Conservation (phyloP, 805 yeast species). For the Metschnikowia peoriensis region DNA sequence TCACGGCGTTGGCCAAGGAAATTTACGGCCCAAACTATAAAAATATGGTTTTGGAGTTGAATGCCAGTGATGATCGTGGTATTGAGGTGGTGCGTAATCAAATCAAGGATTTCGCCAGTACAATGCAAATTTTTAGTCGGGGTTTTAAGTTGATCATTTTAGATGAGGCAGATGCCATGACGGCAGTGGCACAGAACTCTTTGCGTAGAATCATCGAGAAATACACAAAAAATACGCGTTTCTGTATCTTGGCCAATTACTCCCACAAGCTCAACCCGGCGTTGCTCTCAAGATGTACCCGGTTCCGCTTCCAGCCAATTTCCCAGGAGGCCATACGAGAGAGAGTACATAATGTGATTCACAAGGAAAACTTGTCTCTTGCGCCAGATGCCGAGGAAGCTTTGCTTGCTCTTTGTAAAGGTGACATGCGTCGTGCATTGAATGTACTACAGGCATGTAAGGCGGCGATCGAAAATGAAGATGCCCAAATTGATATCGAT, state of each 20-base stretch:
- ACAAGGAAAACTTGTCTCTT: conserved; percentile 62
- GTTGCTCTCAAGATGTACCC: conserved; percentile 86
- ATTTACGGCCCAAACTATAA: conserved; percentile 77
- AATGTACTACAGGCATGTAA: conserved; percentile 93
- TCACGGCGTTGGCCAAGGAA: conserved; percentile 82
- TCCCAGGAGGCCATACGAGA: conserved; percentile 62
- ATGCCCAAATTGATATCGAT: conserved; percentile 56
- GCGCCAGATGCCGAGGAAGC: conserved; percentile 60
- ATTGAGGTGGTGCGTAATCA: conserved; percentile 97
- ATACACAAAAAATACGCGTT: conserved; percentile 91
- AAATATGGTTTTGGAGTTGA: conserved; percentile 90
- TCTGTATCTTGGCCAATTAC: conserved; percentile 93
- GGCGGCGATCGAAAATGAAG: conserved; percentile 54
- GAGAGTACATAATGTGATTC: conserved; percentile 67
- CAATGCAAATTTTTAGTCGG: conserved; percentile 84
- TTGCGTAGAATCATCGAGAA: conserved; percentile 83
- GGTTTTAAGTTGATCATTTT: conserved; percentile 89
- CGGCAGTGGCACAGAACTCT: conserved; percentile 82
- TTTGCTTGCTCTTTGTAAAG: conserved; percentile 70
- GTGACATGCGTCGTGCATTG: conserved; percentile 95
- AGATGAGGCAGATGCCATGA: conserved; percentile 97
- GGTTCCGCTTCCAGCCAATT: conserved; percentile 90
- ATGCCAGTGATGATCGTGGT: conserved; percentile 97
- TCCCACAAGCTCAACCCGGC: conserved; percentile 96
- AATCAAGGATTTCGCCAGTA: conserved; percentile 93